These are phyloP conservation scores for Penicillium thymicola DNA, from an alignment of 2,329 filamentous ascomycete species.

Conservation along the genomic window DNA sequence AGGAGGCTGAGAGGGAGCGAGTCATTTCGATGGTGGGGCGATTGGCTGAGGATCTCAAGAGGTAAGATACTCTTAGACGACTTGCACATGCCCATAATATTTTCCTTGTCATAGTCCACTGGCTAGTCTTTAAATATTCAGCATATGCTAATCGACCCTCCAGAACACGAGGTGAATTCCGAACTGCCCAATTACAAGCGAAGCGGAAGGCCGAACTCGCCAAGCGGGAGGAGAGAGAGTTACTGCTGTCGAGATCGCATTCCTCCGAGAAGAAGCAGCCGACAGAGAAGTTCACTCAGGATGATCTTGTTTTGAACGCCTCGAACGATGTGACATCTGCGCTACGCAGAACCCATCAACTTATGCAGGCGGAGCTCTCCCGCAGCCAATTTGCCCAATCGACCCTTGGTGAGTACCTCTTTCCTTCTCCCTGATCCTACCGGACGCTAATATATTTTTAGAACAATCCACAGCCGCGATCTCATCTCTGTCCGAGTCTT, in stretches of 20 bases:
- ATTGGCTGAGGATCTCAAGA: constrained; percentile 67
- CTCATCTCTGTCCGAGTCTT: constrained; percentile 74
- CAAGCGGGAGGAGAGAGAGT: constrained; percentile 70
- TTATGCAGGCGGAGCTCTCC: constrained; percentile 80
- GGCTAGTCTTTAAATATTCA: not conserved
- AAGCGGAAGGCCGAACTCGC: constrained; percentile 71
- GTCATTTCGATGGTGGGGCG: constrained; percentile 65
- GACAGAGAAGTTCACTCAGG: constrained; percentile 59
- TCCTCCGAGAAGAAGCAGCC: constrained; percentile 29
- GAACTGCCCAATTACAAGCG: constrained; percentile 75
- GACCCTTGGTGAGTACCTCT: constrained; percentile 56
- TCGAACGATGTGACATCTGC: constrained; percentile 81
- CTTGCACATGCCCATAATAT: not conserved
- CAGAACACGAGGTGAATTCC: constrained; percentile 65
- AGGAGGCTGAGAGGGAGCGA: constrained; percentile 61
- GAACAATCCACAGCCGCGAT: constrained; percentile 79
- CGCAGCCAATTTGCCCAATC: constrained; percentile 87
- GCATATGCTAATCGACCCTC: constrained; percentile 7
- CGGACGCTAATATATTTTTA: constrained; percentile 11
- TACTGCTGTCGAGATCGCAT: constrained; percentile 61
- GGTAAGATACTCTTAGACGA: constrained; percentile 47
- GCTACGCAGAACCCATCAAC: constrained; percentile 77
- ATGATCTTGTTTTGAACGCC: constrained; percentile 70
- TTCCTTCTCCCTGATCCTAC: not conserved
- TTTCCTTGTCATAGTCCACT: not conserved